Base-by-base conservation (phyloP, 163 green algal genomes). In the Chloroidium sp. region DNA sequence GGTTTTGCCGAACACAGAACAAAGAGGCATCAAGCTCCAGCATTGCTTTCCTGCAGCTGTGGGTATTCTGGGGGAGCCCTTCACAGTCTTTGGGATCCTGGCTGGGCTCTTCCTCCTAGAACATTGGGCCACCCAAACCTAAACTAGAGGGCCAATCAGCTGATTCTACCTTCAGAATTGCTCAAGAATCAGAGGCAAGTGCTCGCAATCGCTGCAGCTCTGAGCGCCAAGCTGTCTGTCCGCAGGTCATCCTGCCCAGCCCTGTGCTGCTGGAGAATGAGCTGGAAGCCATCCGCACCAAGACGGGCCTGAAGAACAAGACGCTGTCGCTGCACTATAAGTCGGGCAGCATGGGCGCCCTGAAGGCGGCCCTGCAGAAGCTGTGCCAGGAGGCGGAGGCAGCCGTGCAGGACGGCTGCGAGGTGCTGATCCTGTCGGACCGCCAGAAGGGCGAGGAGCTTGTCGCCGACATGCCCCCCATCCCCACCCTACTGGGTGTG, bases 261-360 rank as follows among this genome's bases (percentile, higher is more conserved):
- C 96, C 96, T 60, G 92, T 99, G 83, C 88, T 99, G 85, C 90
- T 95, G 76, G 96, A 99, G 88, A 86, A 77, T 8, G 95, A 99
- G 90, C 86, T 99, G 82, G 81, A 90, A 62, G 90, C 90, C 4
- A 89, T 99, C 61, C 80, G 83, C 61, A 80, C 69, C 61, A 84
- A 91, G 69, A 88, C 92, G 0, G 83, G 83, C 8, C 84, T 99
- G 60, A 80, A 82, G 61, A 88, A 87, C 62, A 86, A 90, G 78
- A 93, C 87, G 10, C 95, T 98, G 82, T 82, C 86, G 75, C 87
- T 93, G 78, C 89, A 87, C 81, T 98, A 96, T 83, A 76, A 88
- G 64, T 87, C 84, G 0, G 90, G 90, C 77, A 85, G 85, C 74
- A 69, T 83, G 1, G 93, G 89, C 69, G 82, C 90, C 0, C 82